phyloP scores from a whole-genome alignment of 768 basidiomycete genomes.

The Boletellus ananas region DNA sequence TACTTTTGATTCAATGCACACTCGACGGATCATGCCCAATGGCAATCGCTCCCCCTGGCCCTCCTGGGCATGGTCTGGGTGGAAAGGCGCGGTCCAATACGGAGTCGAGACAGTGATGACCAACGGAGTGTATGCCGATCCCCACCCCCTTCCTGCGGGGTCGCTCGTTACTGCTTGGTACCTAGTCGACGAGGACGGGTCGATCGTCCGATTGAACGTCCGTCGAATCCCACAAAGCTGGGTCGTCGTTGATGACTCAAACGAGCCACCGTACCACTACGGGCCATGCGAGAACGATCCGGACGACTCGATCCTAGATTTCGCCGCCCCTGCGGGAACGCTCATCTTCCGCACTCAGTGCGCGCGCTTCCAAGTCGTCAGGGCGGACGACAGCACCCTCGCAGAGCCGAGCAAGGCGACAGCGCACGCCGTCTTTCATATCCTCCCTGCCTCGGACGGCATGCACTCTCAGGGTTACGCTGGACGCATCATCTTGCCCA shows the following conservation, averaged over 20 bases:
- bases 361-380: conserved; percentile 8
- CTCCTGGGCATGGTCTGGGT: conserved; percentile 27
- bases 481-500: neutral
- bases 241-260: neutral
- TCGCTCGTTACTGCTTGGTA: conserved; percentile 19
- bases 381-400: neutral
- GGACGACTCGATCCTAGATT: neutral
- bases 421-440: neutral
- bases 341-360: conserved; percentile 23
- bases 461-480: neutral
- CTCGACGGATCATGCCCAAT: conserved; percentile 4
- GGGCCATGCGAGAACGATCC: neutral
- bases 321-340: conserved; percentile 13
- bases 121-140: neutral
- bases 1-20: conserved; percentile 4
- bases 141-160: conserved; percentile 7
- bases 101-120: neutral
- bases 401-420: neutral
- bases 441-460: neutral
- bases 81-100: conserved; percentile 20
- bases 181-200: conserved; percentile 11
- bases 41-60: conserved; percentile 8
- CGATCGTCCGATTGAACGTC: conserved; percentile 12
- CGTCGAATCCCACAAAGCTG: neutral
- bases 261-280: conserved; percentile 1